phyloP scores from a whole-genome alignment of 345 rosid genomes.

The Adansonia digitata region DNA sequence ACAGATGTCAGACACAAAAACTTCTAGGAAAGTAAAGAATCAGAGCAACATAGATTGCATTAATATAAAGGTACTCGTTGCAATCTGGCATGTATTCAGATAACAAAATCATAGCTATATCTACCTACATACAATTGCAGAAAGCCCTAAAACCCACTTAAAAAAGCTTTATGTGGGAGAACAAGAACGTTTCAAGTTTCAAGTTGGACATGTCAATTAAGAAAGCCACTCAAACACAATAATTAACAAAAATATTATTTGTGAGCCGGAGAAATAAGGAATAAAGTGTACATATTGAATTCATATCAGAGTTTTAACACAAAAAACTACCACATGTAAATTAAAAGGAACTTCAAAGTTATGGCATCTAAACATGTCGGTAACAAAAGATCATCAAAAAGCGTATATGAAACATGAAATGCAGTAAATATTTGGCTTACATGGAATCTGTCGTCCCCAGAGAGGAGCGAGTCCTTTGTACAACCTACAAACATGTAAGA shows the following conservation, averaged over 20 bases:
- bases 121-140: neutral
- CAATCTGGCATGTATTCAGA: neutral
- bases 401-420: neutral
- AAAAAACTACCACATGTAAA: neutral
- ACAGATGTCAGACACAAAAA: too few relatives aligned
- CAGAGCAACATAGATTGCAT: too few relatives aligned
- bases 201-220: neutral
- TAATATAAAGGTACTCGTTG: too few relatives aligned
- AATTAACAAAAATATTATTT: neutral
- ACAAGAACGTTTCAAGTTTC: too few relatives aligned
- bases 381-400: neutral
- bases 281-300: neutral
- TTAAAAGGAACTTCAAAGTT: neutral
- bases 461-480: conserved; percentile 86
- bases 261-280: neutral
- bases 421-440: conserved; percentile 35
- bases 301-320: neutral
- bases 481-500: conserved; percentile 43
- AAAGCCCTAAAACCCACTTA: neutral
- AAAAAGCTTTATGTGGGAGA: neutral
- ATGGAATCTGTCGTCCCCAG: conserved; percentile 99
- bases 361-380: neutral
- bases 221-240: neutral
- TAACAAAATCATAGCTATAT: neutral
- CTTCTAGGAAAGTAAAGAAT: too few relatives aligned